A percentile compares a stretch with the other conserved stretches of the same genome.
Evolutionary conservation across 768 basidiomycete genomes (phyloP).

Genomic region (Chalciporus piperatus): DNA sequence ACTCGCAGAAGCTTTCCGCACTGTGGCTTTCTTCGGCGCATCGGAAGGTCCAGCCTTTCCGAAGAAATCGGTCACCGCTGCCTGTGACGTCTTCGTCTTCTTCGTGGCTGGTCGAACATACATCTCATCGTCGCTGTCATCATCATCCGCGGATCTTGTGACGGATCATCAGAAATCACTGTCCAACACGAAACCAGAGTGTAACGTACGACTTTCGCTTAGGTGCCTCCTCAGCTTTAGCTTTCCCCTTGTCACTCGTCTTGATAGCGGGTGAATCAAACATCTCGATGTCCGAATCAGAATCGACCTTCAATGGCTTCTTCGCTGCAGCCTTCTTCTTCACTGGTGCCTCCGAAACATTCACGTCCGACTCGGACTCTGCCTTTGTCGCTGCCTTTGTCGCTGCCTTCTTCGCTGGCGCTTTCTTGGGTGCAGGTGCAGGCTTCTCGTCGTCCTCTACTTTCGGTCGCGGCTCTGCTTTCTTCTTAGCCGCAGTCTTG

Average conservation of each 20-base stretch:
- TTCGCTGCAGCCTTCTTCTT: constrained; percentile 20
- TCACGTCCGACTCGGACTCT: constrained; percentile 41
- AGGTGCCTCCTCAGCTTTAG: constrained; percentile 31
- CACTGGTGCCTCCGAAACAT: constrained; percentile 25
- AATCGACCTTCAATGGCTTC: constrained; percentile 29
- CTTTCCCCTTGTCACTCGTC: constrained; percentile 46
- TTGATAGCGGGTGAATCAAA: constrained; percentile 19
- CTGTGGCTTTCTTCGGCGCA: constrained; percentile 38
- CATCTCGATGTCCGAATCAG: constrained; percentile 40
- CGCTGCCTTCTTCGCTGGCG: constrained; percentile 30
- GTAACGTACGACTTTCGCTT: constrained; percentile 69
- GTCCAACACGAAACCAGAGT: neutral
- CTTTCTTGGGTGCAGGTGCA: constrained; percentile 28
- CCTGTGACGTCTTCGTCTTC: constrained; percentile 45
- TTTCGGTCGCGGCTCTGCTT: constrained; percentile 31
- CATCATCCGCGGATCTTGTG: constrained; percentile 31
- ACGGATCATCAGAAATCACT: constrained; percentile 7
- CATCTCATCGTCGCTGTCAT: constrained; percentile 42
- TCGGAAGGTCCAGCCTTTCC: constrained; percentile 40
- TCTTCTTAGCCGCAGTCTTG: constrained; percentile 44
- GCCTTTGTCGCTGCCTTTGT: constrained; percentile 33
- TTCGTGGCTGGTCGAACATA: constrained; percentile 49
- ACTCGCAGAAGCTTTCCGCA: constrained; percentile 54
- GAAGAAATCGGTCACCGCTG: constrained; percentile 60
- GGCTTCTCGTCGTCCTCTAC: constrained; percentile 39